Percentiles rank a stretch among this genome's conserved stretches.
phyloP scores from a whole-genome alignment of 108 stramenopile genomes.

The Nannochloropsis oceanica region DNA sequence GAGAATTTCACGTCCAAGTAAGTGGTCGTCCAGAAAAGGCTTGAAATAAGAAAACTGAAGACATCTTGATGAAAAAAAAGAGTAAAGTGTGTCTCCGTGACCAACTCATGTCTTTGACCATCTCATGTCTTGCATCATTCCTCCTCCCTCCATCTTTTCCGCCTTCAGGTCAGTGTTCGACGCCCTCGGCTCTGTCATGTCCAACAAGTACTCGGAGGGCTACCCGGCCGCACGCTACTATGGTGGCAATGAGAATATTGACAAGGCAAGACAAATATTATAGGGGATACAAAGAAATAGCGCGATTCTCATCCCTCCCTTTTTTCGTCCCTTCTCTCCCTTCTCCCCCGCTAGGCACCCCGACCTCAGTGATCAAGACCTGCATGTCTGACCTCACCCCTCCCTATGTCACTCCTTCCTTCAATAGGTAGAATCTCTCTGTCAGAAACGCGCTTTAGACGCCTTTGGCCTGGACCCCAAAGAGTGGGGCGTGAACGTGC shows the following conservation, averaged over 20 bases:
- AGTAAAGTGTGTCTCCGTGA: too few relatives aligned
- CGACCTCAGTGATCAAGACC: conserved; percentile 90
- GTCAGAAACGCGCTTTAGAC: conserved; percentile 88
- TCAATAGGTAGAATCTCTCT: conserved; percentile 86
- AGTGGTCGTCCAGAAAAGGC: too few relatives aligned
- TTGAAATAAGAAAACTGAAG: too few relatives aligned
- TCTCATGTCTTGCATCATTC: too few relatives aligned
- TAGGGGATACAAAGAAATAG: conserved; percentile 76
- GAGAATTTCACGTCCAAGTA: conserved; percentile 79
- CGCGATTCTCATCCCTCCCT: too few relatives aligned
- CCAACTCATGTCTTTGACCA: too few relatives aligned
- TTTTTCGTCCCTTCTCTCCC: too few relatives aligned
- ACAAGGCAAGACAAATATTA: background rate
- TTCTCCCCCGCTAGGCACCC: conserved; percentile 84
- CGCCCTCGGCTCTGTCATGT: conserved; percentile 88
- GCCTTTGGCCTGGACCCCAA: conserved; percentile 79
- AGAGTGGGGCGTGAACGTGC: conserved; percentile 53
- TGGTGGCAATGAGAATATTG: conserved; percentile 89
- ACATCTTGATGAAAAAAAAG: too few relatives aligned
- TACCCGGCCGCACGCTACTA: conserved; percentile 90
- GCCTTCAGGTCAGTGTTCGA: conserved; percentile 61
- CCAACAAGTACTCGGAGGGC: conserved; percentile 65
- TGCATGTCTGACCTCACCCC: background rate
- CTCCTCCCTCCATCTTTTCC: too few relatives aligned
- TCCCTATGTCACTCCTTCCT: background rate